Conservation (phyloP, 202 grass and related monocot genomes). For the Miscanthus sacchariflorus region DNA sequence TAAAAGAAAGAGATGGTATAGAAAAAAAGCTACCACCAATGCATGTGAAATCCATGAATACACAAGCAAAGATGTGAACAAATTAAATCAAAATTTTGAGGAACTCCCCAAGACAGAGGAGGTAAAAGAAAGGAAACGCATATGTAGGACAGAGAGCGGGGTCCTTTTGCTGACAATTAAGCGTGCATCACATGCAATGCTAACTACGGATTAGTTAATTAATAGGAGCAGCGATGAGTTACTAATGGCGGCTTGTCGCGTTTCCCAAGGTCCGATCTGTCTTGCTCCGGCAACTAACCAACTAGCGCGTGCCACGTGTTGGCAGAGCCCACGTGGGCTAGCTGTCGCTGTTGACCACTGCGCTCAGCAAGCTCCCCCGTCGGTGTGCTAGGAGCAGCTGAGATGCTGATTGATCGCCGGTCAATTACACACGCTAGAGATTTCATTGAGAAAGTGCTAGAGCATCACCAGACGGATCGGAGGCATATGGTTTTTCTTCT, state of each 20-base stretch:
- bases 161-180: background rate
- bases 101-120: background rate
- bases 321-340: constrained; percentile 32
- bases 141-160: background rate
- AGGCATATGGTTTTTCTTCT: too few relatives aligned
- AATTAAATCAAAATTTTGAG: background rate
- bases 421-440: too few relatives aligned
- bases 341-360: background rate
- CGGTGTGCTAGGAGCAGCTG: too few relatives aligned
- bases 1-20: too few relatives aligned
- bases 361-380: too few relatives aligned
- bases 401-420: background rate
- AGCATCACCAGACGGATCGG: too few relatives aligned
- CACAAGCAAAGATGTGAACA: background rate
- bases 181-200: background rate
- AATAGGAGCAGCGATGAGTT: background rate
- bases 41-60: background rate
- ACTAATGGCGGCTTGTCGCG: background rate
- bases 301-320: background rate
- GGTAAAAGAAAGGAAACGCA: background rate
- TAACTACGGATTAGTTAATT: background rate
- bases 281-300: background rate
- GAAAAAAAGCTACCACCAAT: background rate
- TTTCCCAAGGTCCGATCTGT: constrained; percentile 51
- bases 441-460: too few relatives aligned